Evolutionary conservation across 352 stramenopile species (phyloP).

Genomic region (Phytophthora fragariaefolia): DNA sequence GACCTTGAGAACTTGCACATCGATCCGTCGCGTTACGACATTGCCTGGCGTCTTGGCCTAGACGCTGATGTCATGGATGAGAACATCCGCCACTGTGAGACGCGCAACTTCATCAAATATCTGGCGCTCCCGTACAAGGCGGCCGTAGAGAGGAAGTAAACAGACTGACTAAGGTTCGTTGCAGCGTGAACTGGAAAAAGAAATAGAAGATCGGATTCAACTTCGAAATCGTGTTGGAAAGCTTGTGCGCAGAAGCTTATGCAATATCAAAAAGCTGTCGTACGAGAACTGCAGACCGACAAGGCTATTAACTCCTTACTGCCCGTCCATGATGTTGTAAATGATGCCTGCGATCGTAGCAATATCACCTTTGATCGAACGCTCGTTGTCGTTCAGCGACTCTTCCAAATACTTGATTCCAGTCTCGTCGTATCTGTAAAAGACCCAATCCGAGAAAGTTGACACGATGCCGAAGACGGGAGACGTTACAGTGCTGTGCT

Average conservation of each 20-base stretch:
- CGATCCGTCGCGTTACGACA: conserved; percentile 75
- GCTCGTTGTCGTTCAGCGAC: conserved; percentile 10
- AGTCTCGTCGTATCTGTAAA: conserved; percentile 8
- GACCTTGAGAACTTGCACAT: conserved; percentile 79
- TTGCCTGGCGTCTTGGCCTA: conserved; percentile 78
- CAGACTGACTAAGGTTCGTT: conserved; percentile 1
- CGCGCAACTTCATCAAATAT: conserved; percentile 89
- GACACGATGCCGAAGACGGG: conserved; percentile 5
- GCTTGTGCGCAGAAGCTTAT: background rate
- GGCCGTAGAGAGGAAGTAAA: conserved; percentile 42
- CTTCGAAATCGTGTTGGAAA: conserved; percentile 10
- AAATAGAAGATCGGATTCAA: conserved; percentile 11
- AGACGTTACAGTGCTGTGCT: background rate
- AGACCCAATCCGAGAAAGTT: conserved; percentile 13
- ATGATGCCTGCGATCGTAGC: conserved; percentile 1
- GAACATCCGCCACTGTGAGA: conserved; percentile 77
- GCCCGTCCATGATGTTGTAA: conserved; percentile 4
- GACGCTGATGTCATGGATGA: conserved; percentile 86
- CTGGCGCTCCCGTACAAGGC: conserved; percentile 80
- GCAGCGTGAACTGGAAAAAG: background rate
- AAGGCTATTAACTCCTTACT: no score
- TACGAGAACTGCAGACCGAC: no score
- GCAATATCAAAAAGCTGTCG: no score
- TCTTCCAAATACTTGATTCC: conserved; percentile 12
- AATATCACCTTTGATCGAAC: conserved; percentile 8